Conservation (phyloP, 139 green algal species). For the Chlamydomonas sp. region DNA sequence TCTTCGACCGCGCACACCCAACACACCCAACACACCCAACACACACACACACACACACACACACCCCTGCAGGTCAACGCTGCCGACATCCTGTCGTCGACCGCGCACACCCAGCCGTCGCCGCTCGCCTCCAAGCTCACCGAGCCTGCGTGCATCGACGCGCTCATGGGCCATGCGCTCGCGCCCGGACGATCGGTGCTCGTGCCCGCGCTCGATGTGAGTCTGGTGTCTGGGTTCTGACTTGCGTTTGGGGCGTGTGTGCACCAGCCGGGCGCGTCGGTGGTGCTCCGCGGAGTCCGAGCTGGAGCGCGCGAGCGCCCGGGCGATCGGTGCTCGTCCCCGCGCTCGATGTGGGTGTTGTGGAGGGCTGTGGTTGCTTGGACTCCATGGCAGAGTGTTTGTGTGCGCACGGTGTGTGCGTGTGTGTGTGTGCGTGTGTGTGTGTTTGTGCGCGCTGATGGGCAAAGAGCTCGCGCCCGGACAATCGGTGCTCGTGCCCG, state of each 20-base stretch:
- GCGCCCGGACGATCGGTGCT: conserved; percentile 33
- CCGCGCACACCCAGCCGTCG: conserved; percentile 64
- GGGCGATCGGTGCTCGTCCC: conserved; percentile 44
- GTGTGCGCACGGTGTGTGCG: too few species aligned
- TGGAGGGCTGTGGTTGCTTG: too few species aligned
- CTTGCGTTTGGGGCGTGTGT: too few species aligned
- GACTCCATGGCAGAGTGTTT: too few species aligned
- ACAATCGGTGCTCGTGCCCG: conserved; percentile 46
- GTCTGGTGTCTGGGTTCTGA: too few species aligned
- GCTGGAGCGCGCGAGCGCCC: conserved; percentile 28
- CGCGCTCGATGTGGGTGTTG: conserved; percentile 73
- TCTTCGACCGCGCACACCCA: conserved; percentile 68
- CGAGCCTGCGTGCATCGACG: conserved; percentile 28
- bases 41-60: too few species aligned
- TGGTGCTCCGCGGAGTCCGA: too few species aligned
- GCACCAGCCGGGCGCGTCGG: too few species aligned
- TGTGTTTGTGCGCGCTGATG: conserved; percentile 42
- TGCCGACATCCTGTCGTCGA: conserved; percentile 73
- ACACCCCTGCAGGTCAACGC: conserved; percentile 76
- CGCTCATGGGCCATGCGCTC: conserved; percentile 41
- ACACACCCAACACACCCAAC: too few species aligned
- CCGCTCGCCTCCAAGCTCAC: conserved; percentile 60
- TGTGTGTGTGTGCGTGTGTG: too few species aligned
- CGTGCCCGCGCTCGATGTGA: conserved; percentile 69
- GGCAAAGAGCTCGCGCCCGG: conserved; percentile 29